These are phyloP conservation scores for Colletotrichum incanum DNA, from an alignment of 2,329 filamentous ascomycete species.

Conservation along the genomic window DNA sequence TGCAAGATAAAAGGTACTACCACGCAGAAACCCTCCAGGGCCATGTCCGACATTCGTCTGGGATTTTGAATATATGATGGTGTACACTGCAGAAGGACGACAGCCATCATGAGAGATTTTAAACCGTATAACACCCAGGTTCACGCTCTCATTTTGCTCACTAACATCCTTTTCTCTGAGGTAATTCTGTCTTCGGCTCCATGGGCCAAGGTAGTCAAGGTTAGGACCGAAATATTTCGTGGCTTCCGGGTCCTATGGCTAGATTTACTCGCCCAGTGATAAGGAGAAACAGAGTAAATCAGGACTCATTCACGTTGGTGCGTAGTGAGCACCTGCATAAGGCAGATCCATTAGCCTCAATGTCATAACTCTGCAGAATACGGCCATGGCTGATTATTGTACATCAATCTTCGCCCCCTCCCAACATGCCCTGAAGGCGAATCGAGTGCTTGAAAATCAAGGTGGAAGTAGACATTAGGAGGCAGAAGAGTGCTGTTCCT, in stretches of 20 bases:
- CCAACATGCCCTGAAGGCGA: too few species aligned
- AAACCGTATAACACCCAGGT: background rate
- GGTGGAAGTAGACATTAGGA: background rate
- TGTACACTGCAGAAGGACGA: background rate
- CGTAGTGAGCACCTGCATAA: too few species aligned
- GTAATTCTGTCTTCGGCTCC: background rate
- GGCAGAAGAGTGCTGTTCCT: background rate
- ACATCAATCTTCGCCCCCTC: too few species aligned
- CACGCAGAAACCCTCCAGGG: background rate
- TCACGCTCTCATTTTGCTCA: background rate
- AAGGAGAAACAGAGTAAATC: too few species aligned
- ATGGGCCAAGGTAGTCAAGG: background rate
- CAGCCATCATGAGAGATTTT: background rate
- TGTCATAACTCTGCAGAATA: too few species aligned
- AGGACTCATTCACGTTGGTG: too few species aligned
- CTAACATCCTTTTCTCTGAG: background rate
- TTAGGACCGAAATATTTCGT: background rate
- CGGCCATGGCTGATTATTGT: too few species aligned
- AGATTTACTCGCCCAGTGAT: too few species aligned
- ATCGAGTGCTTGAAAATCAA: background rate
- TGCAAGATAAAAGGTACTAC: background rate
- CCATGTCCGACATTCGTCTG: background rate
- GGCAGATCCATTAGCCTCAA: too few species aligned
- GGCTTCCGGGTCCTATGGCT: background rate
- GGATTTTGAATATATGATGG: background rate